A percentile compares a stretch with the other conserved stretches of the same genome.
phyloP scores from a whole-genome alignment of 2,329 filamentous ascomycete species.

The Lasiodiplodia theobromae region DNA sequence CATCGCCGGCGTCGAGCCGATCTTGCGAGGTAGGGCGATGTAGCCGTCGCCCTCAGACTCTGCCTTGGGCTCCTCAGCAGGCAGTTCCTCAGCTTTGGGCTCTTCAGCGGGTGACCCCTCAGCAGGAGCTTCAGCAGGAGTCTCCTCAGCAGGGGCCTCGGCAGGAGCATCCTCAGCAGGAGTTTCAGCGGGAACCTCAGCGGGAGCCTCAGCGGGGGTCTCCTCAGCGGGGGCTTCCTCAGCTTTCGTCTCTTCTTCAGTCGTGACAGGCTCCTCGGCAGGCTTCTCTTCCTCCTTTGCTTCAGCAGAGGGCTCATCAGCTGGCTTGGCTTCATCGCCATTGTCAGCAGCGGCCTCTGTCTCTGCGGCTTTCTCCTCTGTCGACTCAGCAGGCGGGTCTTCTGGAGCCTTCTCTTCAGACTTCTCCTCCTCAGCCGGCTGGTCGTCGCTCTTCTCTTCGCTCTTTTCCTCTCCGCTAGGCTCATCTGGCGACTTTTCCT shows the following conservation, averaged over 20 bases:
- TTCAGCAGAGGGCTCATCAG: neutral
- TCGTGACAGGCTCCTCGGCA: neutral
- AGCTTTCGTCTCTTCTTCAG: conserved; percentile 3
- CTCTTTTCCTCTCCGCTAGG: neutral
- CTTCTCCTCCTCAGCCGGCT: neutral
- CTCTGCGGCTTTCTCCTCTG: conserved; percentile 3
- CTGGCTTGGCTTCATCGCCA: neutral
- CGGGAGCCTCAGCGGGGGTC: neutral
- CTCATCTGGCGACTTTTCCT: neutral
- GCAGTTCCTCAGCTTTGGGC: neutral
- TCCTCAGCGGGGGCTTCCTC: conserved; percentile 9
- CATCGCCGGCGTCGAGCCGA: conserved; percentile 10
- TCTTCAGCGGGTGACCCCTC: neutral
- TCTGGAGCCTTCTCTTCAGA: neutral
- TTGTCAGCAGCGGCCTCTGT: neutral
- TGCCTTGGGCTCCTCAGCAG: conserved; percentile 5
- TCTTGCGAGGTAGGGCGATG: conserved; percentile 18
- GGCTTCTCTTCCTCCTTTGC: conserved; percentile 10
- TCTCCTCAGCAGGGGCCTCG: neutral
- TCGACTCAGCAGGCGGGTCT: neutral
- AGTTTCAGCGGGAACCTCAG: neutral
- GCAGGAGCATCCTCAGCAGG: neutral
- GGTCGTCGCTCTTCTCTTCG: neutral
- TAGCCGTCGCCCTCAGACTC: conserved; percentile 12
- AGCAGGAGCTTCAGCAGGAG: neutral